Evolutionary conservation across 2,329 filamentous ascomycete genomes (phyloP).

Genomic region (Cladorrhinum sp.): DNA sequence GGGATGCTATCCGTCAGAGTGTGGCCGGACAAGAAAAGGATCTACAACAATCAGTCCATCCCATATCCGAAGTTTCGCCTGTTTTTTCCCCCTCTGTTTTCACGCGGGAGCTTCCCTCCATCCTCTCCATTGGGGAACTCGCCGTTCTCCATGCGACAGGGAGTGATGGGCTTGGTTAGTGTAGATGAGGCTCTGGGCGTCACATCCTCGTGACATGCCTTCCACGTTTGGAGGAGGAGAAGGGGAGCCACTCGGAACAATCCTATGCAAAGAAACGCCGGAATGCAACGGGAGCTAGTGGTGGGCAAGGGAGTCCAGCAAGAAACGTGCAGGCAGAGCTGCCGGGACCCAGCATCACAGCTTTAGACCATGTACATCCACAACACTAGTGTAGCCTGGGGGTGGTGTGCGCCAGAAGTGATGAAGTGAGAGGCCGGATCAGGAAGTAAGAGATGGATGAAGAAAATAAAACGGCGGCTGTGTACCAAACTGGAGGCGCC

Average conservation of each 20-base stretch:
- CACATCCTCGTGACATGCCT: slow-evolving; percentile 2
- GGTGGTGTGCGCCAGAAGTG: background rate
- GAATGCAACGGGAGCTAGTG: slow-evolving; percentile 12
- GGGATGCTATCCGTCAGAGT: slow-evolving; percentile 14
- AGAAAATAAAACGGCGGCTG: background rate
- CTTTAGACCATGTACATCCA: no score
- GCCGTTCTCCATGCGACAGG: slow-evolving; percentile 15
- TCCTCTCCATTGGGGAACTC: slow-evolving; percentile 15
- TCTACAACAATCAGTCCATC: background rate
- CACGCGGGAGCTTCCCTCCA: slow-evolving; percentile 11
- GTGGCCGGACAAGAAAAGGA: slow-evolving; percentile 1
- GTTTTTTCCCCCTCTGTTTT: background rate
- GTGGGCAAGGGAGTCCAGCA: slow-evolving; percentile 1
- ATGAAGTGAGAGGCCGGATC: background rate
- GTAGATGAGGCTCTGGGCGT: slow-evolving; percentile 19
- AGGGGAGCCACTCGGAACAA: slow-evolving; percentile 2
- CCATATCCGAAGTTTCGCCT: slow-evolving; percentile 9
- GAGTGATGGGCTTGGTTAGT: slow-evolving; percentile 5
- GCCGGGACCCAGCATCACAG: background rate
- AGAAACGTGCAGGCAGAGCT: slow-evolving; percentile 7
- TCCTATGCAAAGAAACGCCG: slow-evolving; percentile 7
- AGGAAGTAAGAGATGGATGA: background rate
- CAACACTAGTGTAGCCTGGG: background rate
- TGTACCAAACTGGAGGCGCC: no score
- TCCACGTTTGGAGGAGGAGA: background rate